A percentile compares a stretch with the other conserved stretches of the same genome.
Conservation (phyloP, 1,284 basidiomycete genomes). For the Tilletiopsis washingtonensis region DNA sequence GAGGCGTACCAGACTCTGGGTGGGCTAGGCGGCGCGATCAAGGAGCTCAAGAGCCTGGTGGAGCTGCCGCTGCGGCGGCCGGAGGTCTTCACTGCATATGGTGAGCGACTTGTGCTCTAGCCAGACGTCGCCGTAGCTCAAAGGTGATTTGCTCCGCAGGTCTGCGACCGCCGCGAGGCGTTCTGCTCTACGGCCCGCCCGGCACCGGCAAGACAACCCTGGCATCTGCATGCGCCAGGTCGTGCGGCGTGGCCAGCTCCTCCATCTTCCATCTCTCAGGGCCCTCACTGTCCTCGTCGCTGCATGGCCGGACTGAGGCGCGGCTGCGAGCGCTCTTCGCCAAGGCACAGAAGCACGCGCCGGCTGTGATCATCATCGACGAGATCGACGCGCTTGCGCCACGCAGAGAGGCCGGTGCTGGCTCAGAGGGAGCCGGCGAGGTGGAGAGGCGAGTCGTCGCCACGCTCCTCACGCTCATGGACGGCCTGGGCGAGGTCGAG, state of each 20-base stretch:
- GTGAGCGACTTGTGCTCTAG: slow-evolving; percentile 61
- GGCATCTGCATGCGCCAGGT: slow-evolving; percentile 38
- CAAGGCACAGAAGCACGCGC: slow-evolving; percentile 69
- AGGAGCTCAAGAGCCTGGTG: slow-evolving; percentile 81
- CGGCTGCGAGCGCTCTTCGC: slow-evolving; percentile 80
- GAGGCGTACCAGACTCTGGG: slow-evolving; percentile 55
- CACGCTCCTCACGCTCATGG: slow-evolving; percentile 86
- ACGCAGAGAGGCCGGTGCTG: slow-evolving; percentile 67
- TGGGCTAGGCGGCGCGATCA: slow-evolving; percentile 78
- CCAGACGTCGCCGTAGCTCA: slow-evolving; percentile 64
- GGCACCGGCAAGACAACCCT: slow-evolving; percentile 47
- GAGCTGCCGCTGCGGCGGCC: slow-evolving; percentile 87
- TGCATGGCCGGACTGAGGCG: slow-evolving; percentile 92
- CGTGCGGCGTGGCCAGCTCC: slow-evolving; percentile 33
- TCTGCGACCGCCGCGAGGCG: slow-evolving; percentile 40
- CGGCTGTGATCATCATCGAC: slow-evolving; percentile 80
- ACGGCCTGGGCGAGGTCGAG: slow-evolving; percentile 60
- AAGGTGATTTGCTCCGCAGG: slow-evolving; percentile 77
- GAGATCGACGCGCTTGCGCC: slow-evolving; percentile 95
- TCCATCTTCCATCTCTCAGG: slow-evolving; percentile 64
- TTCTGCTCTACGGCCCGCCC: slow-evolving; percentile 46
- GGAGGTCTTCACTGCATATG: slow-evolving; percentile 79
- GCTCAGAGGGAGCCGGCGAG: slow-evolving; percentile 53
- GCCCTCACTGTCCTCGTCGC: slow-evolving; percentile 85
- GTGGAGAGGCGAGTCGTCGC: slow-evolving; percentile 94